These are phyloP conservation scores for Boletus speciosus DNA, from an alignment of 768 basidiomycete species.

Conservation along the genomic window DNA sequence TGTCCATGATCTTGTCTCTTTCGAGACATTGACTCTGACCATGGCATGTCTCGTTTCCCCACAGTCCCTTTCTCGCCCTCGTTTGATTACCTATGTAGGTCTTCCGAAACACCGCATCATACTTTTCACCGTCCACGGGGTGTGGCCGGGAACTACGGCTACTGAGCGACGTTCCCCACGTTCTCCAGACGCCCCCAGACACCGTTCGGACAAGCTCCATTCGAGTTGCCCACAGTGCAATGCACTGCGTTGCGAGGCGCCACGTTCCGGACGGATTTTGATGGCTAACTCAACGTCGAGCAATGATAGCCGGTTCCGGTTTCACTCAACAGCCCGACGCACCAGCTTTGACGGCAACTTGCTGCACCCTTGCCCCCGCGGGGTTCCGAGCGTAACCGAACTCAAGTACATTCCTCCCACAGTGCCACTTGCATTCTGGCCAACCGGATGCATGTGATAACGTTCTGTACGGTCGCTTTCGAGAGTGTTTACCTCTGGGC, in stretches of 20 bases:
- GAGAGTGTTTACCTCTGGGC: too few relatives aligned
- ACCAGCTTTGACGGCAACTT: neutral
- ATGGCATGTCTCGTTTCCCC: neutral
- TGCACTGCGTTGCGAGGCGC: conserved; percentile 1
- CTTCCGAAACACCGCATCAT: neutral
- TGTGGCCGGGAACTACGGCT: too few relatives aligned
- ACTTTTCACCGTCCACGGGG: neutral
- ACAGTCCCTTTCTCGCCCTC: neutral
- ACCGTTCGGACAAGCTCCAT: neutral
- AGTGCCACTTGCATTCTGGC: neutral
- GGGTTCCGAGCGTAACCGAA: neutral
- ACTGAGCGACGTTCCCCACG: conserved; percentile 6
- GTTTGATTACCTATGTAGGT: neutral
- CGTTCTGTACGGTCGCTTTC: neutral
- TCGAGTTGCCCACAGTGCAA: neutral
- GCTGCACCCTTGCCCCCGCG: too few relatives aligned
- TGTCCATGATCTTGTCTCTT: neutral
- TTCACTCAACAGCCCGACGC: neutral
- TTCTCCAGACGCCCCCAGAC: neutral
- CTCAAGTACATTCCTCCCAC: neutral
- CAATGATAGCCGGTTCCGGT: conserved; percentile 1
- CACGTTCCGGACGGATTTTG: conserved; percentile 7
- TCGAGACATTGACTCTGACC: neutral
- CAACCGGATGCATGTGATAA: too few relatives aligned
- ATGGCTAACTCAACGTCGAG: neutral